Evolutionary conservation across 192 early-diverging fungal species (phyloP).

Genomic region (Lobulomyces angularis): DNA sequence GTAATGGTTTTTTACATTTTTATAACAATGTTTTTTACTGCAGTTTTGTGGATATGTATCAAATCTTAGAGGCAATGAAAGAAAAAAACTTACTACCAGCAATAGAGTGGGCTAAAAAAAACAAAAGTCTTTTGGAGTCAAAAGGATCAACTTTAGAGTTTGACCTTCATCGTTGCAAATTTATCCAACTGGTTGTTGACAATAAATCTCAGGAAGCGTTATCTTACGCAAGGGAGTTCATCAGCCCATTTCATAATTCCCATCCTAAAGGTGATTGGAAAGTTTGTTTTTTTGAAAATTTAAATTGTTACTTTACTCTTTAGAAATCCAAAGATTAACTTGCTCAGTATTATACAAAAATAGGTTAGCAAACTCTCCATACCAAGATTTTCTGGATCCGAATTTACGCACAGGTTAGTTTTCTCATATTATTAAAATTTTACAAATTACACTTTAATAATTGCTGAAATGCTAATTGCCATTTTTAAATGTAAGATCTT

Average conservation of each 20-base stretch:
- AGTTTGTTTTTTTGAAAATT: background rate
- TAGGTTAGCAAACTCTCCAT: slow-evolving; percentile 29
- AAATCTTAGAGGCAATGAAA: slow-evolving; percentile 51
- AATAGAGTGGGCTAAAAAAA: slow-evolving; percentile 58
- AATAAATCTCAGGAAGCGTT: slow-evolving; percentile 45
- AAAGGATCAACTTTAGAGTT: slow-evolving; percentile 69
- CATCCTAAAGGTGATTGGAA: slow-evolving; percentile 50
- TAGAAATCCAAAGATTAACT: slow-evolving; percentile 47
- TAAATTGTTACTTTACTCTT: background rate
- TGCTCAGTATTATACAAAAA: slow-evolving; percentile 30
- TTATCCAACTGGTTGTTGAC: slow-evolving; percentile 56
- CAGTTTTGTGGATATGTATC: slow-evolving; percentile 59
- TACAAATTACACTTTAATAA: no score
- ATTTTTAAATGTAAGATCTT: no score
- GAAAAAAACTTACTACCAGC: slow-evolving; percentile 48
- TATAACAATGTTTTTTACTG: background rate
- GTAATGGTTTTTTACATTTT: slow-evolving; percentile 3
- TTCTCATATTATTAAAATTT: no score
- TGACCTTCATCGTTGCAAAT: slow-evolving; percentile 64
- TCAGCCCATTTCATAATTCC: slow-evolving; percentile 46
- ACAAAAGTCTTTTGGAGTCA: slow-evolving; percentile 41
- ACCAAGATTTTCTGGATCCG: slow-evolving; percentile 44
- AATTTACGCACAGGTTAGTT: slow-evolving; percentile 31
- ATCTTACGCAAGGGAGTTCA: slow-evolving; percentile 57
- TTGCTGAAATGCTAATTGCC: no score